These are phyloP conservation scores for Nakaseomyces sp. DNA, from an alignment of 1,139 yeast species.

Conservation along the genomic window DNA sequence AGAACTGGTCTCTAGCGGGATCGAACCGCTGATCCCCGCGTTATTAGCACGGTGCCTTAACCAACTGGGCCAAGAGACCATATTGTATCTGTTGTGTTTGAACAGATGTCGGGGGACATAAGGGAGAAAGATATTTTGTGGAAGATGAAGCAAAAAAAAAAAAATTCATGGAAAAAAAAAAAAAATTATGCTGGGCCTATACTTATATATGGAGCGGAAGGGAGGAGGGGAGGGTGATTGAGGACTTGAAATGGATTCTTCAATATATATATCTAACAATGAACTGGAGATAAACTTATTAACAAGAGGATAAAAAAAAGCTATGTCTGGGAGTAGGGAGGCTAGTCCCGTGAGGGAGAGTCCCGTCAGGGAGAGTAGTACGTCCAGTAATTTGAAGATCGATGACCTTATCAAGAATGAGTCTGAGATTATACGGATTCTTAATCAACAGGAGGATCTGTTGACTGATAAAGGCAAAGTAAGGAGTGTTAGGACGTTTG, in stretches of 20 bases:
- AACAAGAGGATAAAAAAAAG: not conserved
- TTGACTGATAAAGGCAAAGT: slow-evolving; percentile 7
- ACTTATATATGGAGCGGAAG: too few relatives aligned
- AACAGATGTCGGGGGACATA: too few relatives aligned
- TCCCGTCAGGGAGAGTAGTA: not conserved
- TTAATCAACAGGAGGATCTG: slow-evolving; percentile 5
- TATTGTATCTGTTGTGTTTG: not conserved
- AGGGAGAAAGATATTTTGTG: too few relatives aligned
- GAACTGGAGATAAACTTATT: not conserved
- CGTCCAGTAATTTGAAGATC: slow-evolving; percentile 6
- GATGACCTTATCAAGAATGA: slow-evolving; percentile 8
- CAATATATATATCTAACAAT: too few relatives aligned
- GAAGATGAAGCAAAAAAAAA: too few relatives aligned
- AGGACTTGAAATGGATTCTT: too few relatives aligned
- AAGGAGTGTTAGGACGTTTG: slow-evolving; percentile 5
- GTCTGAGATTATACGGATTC: slow-evolving; percentile 6
- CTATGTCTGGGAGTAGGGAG: not conserved
- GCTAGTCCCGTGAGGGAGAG: not conserved
- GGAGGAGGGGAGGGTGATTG: too few relatives aligned
- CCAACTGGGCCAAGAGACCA: slow-evolving; percentile 11
- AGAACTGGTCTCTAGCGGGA: slow-evolving; percentile 10
- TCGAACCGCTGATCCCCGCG: slow-evolving; percentile 12
- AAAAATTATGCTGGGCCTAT: not conserved
- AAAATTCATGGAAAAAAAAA: not conserved
- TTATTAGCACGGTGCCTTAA: slow-evolving; percentile 11